Conservation (phyloP, 202 grass and related monocot species). For the Digitaria exilis region DNA sequence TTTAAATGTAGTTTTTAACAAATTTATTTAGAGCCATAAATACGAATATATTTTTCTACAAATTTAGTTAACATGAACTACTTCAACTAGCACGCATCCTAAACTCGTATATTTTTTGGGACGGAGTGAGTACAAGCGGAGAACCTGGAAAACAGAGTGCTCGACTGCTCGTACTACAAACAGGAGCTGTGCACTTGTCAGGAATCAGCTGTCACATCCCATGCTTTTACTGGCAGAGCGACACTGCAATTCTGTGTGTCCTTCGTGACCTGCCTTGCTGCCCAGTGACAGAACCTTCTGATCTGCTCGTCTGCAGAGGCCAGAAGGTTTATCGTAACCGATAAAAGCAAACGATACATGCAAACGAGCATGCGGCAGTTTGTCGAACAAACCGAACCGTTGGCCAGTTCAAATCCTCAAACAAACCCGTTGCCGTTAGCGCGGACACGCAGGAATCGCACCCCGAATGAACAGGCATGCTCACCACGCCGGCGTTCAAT, state of each 20-base stretch:
- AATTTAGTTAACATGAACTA: no score
- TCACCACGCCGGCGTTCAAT: background rate
- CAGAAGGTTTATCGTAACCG: background rate
- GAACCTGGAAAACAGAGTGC: background rate
- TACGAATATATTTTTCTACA: no score
- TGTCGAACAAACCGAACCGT: background rate
- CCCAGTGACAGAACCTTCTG: background rate
- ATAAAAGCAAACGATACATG: background rate
- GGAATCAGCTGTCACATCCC: background rate
- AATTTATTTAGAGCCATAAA: no score
- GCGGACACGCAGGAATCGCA: background rate
- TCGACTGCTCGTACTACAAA: background rate
- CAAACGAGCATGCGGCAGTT: no score
- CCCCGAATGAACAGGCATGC: background rate
- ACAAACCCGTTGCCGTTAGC: background rate
- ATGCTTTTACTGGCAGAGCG: background rate
- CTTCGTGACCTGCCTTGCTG: background rate
- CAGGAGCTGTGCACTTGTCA: background rate
- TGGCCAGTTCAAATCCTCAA: background rate
- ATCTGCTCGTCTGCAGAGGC: no score
- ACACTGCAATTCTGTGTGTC: background rate
- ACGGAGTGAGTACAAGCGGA: no score
- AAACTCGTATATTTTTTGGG: no score
- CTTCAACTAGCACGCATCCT: no score
- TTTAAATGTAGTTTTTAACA: no score